Base-by-base conservation (phyloP, 1,284 basidiomycete genomes). In the Melampsora abietis-canadensis region DNA sequence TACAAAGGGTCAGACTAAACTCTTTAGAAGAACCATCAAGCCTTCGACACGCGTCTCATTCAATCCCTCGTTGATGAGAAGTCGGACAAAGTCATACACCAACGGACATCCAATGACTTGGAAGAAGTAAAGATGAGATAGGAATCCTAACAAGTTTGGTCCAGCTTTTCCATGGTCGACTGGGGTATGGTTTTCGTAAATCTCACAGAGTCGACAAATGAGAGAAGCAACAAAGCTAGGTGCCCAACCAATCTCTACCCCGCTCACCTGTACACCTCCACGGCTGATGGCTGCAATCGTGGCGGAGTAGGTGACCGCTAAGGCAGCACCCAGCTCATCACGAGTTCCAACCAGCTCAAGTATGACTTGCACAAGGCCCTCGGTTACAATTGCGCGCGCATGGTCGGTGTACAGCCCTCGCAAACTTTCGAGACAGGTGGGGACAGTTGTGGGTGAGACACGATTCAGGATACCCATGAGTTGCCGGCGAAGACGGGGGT, bases 81-180 rank as follows among this genome's bases (percentile, higher is more conserved):
- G 85, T 3, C 91, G 88, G 77, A 99, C 89, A 65, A 98, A 82
- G 80, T 98, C 95, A 82, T 94, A 98, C 59, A 98, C 84, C 21
- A 98, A 85, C 4, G 90, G 85, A 76, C 89, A 92, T 0, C 92
- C 92, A 61, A 98, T 87, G 30, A 98, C 91, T 82, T 92, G 91
- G 80, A 97, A 92, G 81, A 98, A 98, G 85, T 98, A 98, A 47
- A 98, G 84, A 81, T 98, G 92, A 2, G 92, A 91, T 27, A 97
- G 84, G 10, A 98, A 86, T 0, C 92, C 88, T 44, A 94, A 85
- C 37, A 99, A 83, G 81, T 98, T 98, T 19, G 90, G 88, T 76
- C 89, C 89, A 81, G 96, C 92, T 82, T 97, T 97, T 46, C 72
- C 65, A 30, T 21, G 34, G 27, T 82, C 81, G 1, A 79, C 75